Evolutionary conservation across 371 early-diverging fungal genomes (phyloP).

Genomic region (Thermomucor indicae-seudaticae): DNA sequence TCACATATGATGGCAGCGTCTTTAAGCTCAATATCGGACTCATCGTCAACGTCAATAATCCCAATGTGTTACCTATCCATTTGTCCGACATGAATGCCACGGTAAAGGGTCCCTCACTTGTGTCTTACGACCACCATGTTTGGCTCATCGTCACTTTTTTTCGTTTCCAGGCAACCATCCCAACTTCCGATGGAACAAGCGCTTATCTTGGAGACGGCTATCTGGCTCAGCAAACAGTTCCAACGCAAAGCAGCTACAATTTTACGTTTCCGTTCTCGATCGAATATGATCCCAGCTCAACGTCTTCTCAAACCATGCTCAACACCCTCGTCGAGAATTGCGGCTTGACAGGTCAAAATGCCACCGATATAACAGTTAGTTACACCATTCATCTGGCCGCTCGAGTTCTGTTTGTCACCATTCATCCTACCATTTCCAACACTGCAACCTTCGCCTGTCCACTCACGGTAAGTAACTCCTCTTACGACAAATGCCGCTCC

Average conservation of each 20-base stretch:
- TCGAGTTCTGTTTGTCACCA: constrained; percentile 31
- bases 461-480: constrained; percentile 20
- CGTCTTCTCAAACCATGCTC: constrained; percentile 36
- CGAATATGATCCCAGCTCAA: constrained; percentile 28
- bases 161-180: constrained; percentile 38
- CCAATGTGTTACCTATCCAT: constrained; percentile 31
- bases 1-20: constrained; percentile 15
- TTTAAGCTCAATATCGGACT: constrained; percentile 37
- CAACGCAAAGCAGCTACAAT: constrained; percentile 28
- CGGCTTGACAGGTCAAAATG: constrained; percentile 27
- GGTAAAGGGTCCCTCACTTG: too few relatives aligned
- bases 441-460: constrained; percentile 37
- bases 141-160: too few relatives aligned
- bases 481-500: background rate
- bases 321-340: constrained; percentile 42
- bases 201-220: constrained; percentile 37
- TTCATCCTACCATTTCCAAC: constrained; percentile 28
- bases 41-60: constrained; percentile 32
- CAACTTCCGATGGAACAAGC: constrained; percentile 17
- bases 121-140: too few relatives aligned
- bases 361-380: constrained; percentile 25
- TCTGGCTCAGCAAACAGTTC: constrained; percentile 31
- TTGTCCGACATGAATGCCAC: constrained; percentile 31
- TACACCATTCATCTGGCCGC: constrained; percentile 32
- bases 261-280: constrained; percentile 49